Conservation (phyloP, 2,329 filamentous ascomycete species). For the Apiospora marii region DNA sequence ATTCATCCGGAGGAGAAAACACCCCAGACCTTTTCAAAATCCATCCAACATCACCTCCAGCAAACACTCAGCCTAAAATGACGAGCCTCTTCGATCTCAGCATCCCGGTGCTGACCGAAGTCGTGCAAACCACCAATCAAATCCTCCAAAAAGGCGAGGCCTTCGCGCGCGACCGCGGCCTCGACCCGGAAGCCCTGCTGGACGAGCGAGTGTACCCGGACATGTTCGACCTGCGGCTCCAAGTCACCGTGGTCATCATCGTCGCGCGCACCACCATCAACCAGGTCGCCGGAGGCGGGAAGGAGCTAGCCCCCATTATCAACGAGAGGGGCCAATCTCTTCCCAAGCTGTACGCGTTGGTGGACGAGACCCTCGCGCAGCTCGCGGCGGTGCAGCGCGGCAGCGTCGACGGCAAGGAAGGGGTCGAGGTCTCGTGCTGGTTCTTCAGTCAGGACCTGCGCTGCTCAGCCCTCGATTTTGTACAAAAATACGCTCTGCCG, state of each 20-base stretch:
- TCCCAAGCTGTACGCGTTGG: conserved; percentile 43
- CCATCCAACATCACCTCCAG: too few relatives aligned
- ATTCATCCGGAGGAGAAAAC: too few relatives aligned
- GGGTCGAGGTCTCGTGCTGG: conserved; percentile 41
- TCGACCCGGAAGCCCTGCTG: conserved; percentile 33
- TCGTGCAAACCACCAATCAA: conserved; percentile 39
- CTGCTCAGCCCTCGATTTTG: conserved; percentile 47
- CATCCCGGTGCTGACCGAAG: conserved; percentile 40
- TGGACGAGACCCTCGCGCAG: conserved; percentile 41
- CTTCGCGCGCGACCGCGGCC: conserved; percentile 28
- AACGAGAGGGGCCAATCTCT: conserved; percentile 41
- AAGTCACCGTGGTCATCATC: conserved; percentile 42
- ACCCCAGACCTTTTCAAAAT: too few relatives aligned
- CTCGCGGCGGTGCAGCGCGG: conserved; percentile 36
- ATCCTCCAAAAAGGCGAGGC: conserved; percentile 46
- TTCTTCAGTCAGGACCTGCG: conserved; percentile 42
- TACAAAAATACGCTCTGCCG: conserved; percentile 58
- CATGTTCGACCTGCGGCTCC: conserved; percentile 52
- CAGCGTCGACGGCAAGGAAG: conserved; percentile 43
- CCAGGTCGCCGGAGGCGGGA: conserved; percentile 44
- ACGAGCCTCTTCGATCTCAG: conserved; percentile 49
- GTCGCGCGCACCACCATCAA: conserved; percentile 41
- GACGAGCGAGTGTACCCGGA: conserved; percentile 45
- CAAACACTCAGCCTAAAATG: conserved; percentile 28
- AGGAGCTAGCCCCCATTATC: conserved; percentile 33